Evolutionary conservation across 106 monocot genomes (phyloP), one percentile per base, ranked within the genome.

Genomic region (Dactylorhiza incarnata): DNA sequence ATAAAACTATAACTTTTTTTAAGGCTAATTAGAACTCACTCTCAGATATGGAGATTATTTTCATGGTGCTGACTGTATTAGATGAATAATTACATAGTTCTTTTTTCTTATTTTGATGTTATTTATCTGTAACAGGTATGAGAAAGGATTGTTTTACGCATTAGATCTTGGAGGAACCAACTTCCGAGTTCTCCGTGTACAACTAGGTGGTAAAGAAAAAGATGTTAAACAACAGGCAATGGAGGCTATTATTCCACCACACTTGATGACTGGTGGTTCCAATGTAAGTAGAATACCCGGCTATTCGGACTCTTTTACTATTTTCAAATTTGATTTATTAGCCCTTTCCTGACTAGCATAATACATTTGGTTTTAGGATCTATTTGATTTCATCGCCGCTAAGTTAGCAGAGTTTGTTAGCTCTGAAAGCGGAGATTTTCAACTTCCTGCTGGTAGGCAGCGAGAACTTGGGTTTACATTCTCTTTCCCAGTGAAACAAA

Each of bases 111-210:
- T 37, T 37, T 37, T 37, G 37, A 37, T 37, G 37, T 37, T 37
- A 37, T 37, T 37, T 37, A 37, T 37, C 37, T 37, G 37, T 37
- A 37, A 37, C 37, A 89, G 89, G 51, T 67, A 89, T 53, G 89
- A 89, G 71, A 83, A 87, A 43, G 90, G 90, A 3, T 48, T 85
- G 15, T 90, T 88, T 71, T 88, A 91, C 61, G 91, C 86, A 68
- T 73, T 91, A 75, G 91, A 91, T 77, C 85, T 91, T 75, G 88
- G 91, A 15, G 91, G 91, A 3, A 85, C 91, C 12, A 91, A 91
- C 63, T 87, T 87, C 53, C 66, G 87, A 51, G 91, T 91, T 6
- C 45, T 87, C 50, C 75, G 82, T n/a, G 83, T 85, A 15, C 82
- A 83, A 48, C 78, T 91, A 46, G 90, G 87, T 44, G 90, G 90